phyloP scores from a whole-genome alignment of 1,284 basidiomycete species.

The Neolentinus lepideus region DNA sequence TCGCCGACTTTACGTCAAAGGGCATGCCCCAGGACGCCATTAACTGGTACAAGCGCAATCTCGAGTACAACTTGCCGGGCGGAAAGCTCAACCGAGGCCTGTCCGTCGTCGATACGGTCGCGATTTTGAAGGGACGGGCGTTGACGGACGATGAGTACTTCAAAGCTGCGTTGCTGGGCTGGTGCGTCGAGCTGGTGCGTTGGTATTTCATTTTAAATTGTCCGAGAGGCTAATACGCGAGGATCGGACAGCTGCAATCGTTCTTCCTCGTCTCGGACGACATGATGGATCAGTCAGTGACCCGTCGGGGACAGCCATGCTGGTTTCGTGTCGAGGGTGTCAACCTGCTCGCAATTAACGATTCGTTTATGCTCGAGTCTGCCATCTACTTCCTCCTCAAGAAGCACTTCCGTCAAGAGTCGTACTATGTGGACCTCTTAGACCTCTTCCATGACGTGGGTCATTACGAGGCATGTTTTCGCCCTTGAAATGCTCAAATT shows the following conservation, averaged over 20 bases:
- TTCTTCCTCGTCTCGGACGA: slow-evolving; percentile 98
- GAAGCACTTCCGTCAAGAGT: slow-evolving; percentile 77
- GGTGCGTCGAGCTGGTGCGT: slow-evolving; percentile 92
- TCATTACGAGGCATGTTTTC: too few relatives aligned
- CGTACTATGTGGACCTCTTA: slow-evolving; percentile 84
- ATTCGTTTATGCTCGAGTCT: slow-evolving; percentile 93
- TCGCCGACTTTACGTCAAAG: slow-evolving; percentile 58
- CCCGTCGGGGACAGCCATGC: slow-evolving; percentile 96
- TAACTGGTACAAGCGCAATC: slow-evolving; percentile 75
- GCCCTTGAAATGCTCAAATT: too few relatives aligned
- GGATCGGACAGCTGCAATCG: slow-evolving; percentile 93
- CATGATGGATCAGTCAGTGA: slow-evolving; percentile 95
- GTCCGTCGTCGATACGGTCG: slow-evolving; percentile 90
- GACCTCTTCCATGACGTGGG: slow-evolving; percentile 86
- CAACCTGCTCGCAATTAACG: slow-evolving; percentile 91
- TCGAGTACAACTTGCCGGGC: slow-evolving; percentile 93
- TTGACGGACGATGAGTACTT: slow-evolving; percentile 83
- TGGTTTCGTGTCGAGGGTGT: slow-evolving; percentile 84
- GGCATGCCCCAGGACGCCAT: slow-evolving; percentile 80
- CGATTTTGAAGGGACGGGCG: slow-evolving; percentile 73
- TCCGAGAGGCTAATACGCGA: not conserved
- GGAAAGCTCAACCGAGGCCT: slow-evolving; percentile 97
- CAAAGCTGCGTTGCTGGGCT: slow-evolving; percentile 87
- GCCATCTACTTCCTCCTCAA: slow-evolving; percentile 92
- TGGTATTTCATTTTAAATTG: not conserved